Conservation (phyloP, 129 eudicot genomes). For the Kitagawia praeruptora region DNA sequence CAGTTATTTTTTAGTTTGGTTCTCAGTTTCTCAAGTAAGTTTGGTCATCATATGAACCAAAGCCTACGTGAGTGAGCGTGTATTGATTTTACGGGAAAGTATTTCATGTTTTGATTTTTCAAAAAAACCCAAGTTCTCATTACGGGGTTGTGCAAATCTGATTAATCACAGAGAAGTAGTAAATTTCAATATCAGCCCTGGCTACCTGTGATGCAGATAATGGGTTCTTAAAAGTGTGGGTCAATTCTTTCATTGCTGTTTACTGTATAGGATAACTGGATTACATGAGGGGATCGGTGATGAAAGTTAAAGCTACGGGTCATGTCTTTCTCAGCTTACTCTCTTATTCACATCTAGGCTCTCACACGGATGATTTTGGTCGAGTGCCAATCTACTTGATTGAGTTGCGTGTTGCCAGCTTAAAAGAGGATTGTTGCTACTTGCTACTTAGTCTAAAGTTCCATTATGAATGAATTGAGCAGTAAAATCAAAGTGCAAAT, state of each 20-base stretch:
- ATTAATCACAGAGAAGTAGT: background rate
- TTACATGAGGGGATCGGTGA: slow-evolving; percentile 29
- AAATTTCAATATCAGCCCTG: background rate
- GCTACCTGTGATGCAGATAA: too few species aligned
- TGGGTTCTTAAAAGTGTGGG: background rate
- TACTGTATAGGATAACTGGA: background rate
- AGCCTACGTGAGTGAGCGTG: too few species aligned
- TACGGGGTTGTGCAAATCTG: background rate
- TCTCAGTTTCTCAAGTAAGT: background rate
- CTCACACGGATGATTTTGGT: slow-evolving; percentile 42
- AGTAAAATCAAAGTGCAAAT: background rate
- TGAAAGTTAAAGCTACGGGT: slow-evolving; percentile 36
- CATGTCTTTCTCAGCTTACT: slow-evolving; percentile 18
- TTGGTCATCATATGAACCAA: background rate
- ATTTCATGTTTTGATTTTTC: background rate
- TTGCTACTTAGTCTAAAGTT: too few species aligned
- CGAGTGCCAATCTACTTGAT: slow-evolving; percentile 43
- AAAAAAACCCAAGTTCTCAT: background rate
- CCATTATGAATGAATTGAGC: background rate
- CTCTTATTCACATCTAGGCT: slow-evolving; percentile 34
- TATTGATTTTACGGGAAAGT: background rate
- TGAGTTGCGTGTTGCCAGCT: background rate
- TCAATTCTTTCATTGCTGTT: background rate
- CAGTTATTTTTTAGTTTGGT: background rate
- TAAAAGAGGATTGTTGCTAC: background rate